Evolutionary conservation across 2,329 filamentous ascomycete species (phyloP).

Genomic region (Apiospora phragmitis): DNA sequence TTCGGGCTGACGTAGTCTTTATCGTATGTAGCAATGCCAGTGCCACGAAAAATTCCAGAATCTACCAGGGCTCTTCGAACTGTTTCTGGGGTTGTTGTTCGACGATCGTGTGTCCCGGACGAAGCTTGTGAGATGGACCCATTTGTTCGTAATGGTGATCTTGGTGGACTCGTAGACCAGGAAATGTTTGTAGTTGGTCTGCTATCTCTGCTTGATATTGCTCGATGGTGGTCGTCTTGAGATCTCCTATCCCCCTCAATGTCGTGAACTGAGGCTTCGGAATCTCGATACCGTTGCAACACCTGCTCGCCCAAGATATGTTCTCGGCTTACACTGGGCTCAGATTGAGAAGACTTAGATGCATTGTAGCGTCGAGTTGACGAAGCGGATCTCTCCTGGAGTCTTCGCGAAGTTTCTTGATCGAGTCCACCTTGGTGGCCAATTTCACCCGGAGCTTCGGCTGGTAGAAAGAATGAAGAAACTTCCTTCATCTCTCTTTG

Average conservation of each 20-base stretch:
- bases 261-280: not conserved
- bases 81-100: slow-evolving; percentile 5
- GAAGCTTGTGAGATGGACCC: not conserved
- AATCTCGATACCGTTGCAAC: not conserved
- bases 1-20: not conserved
- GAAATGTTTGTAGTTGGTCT: slow-evolving; percentile 19
- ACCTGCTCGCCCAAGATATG: not conserved
- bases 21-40: slow-evolving; percentile 12
- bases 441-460: not conserved
- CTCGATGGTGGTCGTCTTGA: not conserved
- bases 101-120: not conserved
- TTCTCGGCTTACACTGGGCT: not conserved
- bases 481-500: slow-evolving; percentile 36
- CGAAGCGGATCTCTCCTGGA: slow-evolving; percentile 10
- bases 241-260: not conserved
- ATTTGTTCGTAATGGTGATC: not conserved
- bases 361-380: slow-evolving; percentile 9
- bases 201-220: not conserved
- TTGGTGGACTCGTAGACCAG: slow-evolving; percentile 22
- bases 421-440: not conserved
- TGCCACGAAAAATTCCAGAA: slow-evolving; percentile 13
- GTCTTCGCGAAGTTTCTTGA: not conserved
- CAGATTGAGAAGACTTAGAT: not conserved
- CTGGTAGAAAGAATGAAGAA: slow-evolving; percentile 36
- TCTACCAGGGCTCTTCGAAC: slow-evolving; percentile 6